A percentile compares a stretch with the other conserved stretches of the same genome.
Conservation (phyloP, 2,329 filamentous ascomycete genomes). For the Diaporthe sp. region DNA sequence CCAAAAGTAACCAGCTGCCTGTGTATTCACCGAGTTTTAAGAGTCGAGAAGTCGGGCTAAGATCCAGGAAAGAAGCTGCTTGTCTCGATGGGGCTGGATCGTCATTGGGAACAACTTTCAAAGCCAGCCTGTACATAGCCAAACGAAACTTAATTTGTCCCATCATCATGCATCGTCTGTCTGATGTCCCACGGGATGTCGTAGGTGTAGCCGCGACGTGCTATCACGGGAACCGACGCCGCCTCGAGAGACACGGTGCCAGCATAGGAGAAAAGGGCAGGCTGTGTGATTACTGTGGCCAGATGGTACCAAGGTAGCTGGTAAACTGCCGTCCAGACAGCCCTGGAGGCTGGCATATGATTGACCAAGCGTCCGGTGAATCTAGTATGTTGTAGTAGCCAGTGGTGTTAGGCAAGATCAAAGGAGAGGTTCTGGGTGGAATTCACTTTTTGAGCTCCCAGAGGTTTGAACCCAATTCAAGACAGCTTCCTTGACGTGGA, state of each 20-base stretch:
- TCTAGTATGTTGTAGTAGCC: not conserved
- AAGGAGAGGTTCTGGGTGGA: not conserved
- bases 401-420: not conserved
- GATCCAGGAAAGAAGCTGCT: too few relatives aligned
- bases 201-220: not conserved
- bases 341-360: not conserved
- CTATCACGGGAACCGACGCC: not conserved
- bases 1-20: too few relatives aligned
- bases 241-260: not conserved
- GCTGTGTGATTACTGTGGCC: not conserved
- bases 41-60: not conserved
- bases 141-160: not conserved
- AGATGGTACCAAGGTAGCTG: not conserved
- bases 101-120: not conserved
- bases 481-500: not conserved
- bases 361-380: not conserved
- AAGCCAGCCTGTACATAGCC: not conserved
- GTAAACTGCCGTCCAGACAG: not conserved
- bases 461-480: not conserved
- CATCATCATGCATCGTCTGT: not conserved
- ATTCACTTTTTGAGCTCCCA: not conserved
- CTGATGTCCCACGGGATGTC: too few relatives aligned
- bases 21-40: not conserved
- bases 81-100: not conserved
- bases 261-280: not conserved